These are phyloP conservation scores for Ensete glaucum DNA, from an alignment of 176 grass and related monocot species.

Conservation along the genomic window DNA sequence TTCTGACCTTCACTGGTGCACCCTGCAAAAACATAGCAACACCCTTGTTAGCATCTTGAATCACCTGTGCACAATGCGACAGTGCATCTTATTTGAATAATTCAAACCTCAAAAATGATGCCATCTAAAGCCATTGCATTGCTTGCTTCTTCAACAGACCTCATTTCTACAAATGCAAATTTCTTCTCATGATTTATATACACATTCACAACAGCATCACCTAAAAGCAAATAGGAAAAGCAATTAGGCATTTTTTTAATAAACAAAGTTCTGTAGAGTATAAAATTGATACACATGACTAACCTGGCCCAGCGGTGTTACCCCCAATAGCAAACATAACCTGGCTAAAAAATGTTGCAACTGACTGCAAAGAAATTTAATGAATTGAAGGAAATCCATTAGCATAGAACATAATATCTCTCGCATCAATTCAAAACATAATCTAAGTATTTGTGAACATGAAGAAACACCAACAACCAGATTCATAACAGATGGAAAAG, in stretches of 20 bases:
- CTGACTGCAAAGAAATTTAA: constrained; percentile 33
- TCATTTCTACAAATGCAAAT: constrained; percentile 99
- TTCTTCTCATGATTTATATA: constrained; percentile 99
- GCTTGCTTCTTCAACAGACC: constrained; percentile 96
- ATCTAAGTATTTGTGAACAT: neutral
- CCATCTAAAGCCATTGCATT: constrained; percentile 96
- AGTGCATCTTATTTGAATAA: neutral
- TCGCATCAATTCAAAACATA: neutral
- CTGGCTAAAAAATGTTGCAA: constrained; percentile 88
- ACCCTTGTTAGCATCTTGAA: neutral
- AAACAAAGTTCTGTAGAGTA: neutral
- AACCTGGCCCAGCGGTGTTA: constrained; percentile 89
- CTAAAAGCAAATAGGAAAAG: constrained; percentile 13
- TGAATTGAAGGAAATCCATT: neutral
- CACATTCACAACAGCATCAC: constrained; percentile 93
- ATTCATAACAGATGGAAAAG: too few relatives aligned
- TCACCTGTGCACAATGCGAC: neutral
- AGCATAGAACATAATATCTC: neutral
- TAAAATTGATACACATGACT: constrained; percentile 6
- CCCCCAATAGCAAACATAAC: constrained; percentile 94
- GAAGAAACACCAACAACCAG: neutral
- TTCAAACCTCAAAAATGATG: constrained; percentile 58
- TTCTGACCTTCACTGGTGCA: constrained; percentile 86
- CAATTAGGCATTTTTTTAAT: neutral
- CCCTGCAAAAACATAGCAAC: constrained; percentile 24